Conservation (phyloP, 2,329 filamentous ascomycete species). For the Neofusicoccum cordaticola region DNA sequence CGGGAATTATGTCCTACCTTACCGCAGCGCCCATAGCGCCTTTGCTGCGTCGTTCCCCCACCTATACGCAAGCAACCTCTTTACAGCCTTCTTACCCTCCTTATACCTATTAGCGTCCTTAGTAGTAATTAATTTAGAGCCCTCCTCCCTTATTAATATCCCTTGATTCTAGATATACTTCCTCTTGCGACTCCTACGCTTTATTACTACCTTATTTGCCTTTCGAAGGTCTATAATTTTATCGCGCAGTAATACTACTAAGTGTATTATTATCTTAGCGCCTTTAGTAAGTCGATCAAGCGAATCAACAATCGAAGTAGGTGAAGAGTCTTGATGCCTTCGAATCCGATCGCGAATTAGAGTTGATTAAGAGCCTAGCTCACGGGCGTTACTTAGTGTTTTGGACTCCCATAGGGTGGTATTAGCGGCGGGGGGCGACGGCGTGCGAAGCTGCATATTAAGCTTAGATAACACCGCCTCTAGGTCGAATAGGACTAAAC, state of each 20-base stretch:
- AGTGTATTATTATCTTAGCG: background rate
- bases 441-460: slow-evolving; percentile 22
- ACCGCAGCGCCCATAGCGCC: slow-evolving; percentile 4
- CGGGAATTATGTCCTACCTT: slow-evolving; percentile 10
- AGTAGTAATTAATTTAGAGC: background rate
- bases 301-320: slow-evolving; percentile 3
- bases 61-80: background rate
- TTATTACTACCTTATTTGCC: slow-evolving; percentile 10
- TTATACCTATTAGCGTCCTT: background rate
- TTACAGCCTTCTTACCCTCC: too few relatives aligned
- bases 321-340: background rate
- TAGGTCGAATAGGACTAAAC: slow-evolving; percentile 31
- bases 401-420: background rate
- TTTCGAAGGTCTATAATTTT: background rate
- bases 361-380: background rate
- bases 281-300: slow-evolving; percentile 3
- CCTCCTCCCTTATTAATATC: background rate
- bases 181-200: slow-evolving; percentile 16
- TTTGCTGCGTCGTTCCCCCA: background rate
- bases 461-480: slow-evolving; percentile 31
- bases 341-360: background rate
- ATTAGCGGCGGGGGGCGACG: background rate
- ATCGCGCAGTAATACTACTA: background rate
- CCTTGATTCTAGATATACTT: background rate
- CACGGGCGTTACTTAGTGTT: background rate